Evolutionary conservation across 768 basidiomycete species (phyloP), one percentile per base, ranked within the genome.

Genomic region (Tulasnella sp.): DNA sequence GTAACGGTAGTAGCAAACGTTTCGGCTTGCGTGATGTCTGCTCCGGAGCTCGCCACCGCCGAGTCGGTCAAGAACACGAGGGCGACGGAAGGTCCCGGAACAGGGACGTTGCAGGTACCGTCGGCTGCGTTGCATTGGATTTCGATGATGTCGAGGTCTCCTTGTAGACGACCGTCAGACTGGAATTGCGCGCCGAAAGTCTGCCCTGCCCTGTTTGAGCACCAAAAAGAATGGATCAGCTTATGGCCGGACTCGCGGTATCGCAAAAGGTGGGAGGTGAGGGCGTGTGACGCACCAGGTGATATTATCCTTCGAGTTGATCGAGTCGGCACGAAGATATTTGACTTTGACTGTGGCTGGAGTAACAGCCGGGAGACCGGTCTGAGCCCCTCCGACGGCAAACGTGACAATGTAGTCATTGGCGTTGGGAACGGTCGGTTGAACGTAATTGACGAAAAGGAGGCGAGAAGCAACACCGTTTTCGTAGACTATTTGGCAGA

Each of bases 361-460:
- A 1, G 76, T 71, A 31, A 68, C 16, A 36, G 62, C 14, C 3
- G 79, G 75, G 8, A 76, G 56, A 71, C 77, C 77, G 19, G 76
- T 77, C 31, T 80, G 48, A 21, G 10, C 78, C 6, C 80, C 80
- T 27, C 80, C 80, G 48, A 80, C 58, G 21, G 40, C 42, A 34
- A 80, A 48, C 10, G 39, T 68, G 48, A 36, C 80, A 31, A 62
- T 34, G 58, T 71, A 80, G 56, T 79, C 80, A 31, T 42, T 39
- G 16, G 62, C 68, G 38, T 62, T 77, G 0, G 84, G 74, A 79
- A 89, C 88, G 9, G 71, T 56, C 80, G 89, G 88, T 40, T 84
- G 83, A n/a, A 80, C 58, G 68, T 46, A 80, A 38, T 80, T 80
- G 68, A 80, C 79, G 27, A 77, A 27, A 31, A 77, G 24, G 58